Evolutionary conservation across 139 green algal genomes (phyloP).

Genomic region (Pleodorina starrii): DNA sequence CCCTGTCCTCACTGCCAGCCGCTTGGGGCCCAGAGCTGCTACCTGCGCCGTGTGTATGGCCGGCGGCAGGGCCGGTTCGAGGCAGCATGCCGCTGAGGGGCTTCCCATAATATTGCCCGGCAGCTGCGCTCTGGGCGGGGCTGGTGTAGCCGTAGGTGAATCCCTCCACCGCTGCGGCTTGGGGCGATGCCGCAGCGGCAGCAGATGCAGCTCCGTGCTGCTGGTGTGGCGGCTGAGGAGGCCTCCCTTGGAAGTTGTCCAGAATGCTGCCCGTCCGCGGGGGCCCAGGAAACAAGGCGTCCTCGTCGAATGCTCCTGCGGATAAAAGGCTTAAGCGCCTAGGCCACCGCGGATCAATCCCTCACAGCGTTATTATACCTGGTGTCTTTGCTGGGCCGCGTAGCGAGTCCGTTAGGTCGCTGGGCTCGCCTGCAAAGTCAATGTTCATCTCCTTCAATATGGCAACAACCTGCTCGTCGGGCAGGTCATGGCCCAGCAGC

Average conservation of each 20-base stretch:
- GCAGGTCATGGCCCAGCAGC: constrained; percentile 59
- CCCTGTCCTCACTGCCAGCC: not conserved
- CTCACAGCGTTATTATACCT: not conserved
- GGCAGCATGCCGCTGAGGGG: not conserved
- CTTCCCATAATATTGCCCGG: not conserved
- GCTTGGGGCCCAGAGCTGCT: not conserved
- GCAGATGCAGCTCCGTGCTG: no score
- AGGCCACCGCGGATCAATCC: not conserved
- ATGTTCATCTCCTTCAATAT: constrained; percentile 66
- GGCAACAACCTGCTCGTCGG: constrained; percentile 52
- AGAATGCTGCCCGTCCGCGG: constrained; percentile 29
- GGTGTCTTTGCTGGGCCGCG: not conserved
- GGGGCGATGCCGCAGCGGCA: no score
- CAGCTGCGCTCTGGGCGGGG: not conserved
- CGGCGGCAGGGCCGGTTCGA: not conserved
- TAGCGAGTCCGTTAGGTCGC: not conserved
- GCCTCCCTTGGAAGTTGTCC: not conserved
- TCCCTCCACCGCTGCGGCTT: not conserved
- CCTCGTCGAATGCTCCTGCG: not conserved
- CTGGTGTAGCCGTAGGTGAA: constrained; percentile 3
- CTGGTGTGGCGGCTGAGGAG: not conserved
- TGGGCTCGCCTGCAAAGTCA: constrained; percentile 23
- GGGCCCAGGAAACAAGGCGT: not conserved
- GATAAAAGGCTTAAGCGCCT: not conserved
- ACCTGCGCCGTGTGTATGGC: not conserved